Conservation (phyloP, 2,329 filamentous ascomycete genomes). For the Botryotinia calthae region DNA sequence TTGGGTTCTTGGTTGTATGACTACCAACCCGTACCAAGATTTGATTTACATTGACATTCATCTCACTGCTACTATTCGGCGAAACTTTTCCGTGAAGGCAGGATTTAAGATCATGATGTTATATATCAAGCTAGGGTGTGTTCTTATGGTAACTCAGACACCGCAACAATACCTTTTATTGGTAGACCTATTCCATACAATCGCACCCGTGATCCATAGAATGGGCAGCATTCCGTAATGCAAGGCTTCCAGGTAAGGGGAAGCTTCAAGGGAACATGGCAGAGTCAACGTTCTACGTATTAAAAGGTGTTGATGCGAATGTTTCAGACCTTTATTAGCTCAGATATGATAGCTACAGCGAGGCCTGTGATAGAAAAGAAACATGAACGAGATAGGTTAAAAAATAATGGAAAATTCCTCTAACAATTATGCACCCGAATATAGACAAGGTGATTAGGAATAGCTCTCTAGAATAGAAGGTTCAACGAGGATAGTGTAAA, state of each 20-base stretch:
- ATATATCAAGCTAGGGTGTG: conserved; percentile 29
- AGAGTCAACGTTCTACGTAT: conserved; percentile 37
- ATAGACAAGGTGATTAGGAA: not conserved
- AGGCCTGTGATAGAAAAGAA: conserved; percentile 34
- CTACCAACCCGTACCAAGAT: conserved; percentile 39
- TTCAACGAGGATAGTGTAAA: not conserved
- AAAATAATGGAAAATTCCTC: too few species aligned
- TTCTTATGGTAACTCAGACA: conserved; percentile 21
- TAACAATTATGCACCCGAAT: not conserved
- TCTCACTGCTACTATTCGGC: not conserved
- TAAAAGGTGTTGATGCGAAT: conserved; percentile 50
- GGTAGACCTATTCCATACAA: conserved; percentile 31
- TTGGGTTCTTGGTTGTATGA: conserved; percentile 55
- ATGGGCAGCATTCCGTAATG: too few species aligned
- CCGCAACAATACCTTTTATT: conserved; percentile 41
- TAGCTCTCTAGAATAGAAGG: not conserved
- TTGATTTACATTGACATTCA: not conserved
- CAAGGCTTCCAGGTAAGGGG: too few species aligned
- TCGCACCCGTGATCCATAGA: conserved; percentile 25
- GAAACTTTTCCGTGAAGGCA: not conserved
- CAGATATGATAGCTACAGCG: conserved; percentile 38
- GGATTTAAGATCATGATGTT: not conserved
- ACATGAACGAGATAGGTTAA: not conserved
- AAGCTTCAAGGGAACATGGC: conserved; percentile 15
- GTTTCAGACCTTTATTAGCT: conserved; percentile 40